These are phyloP conservation scores for Sambucus nigra DNA, from an alignment of 129 eudicot genomes.

Conservation along the genomic window DNA sequence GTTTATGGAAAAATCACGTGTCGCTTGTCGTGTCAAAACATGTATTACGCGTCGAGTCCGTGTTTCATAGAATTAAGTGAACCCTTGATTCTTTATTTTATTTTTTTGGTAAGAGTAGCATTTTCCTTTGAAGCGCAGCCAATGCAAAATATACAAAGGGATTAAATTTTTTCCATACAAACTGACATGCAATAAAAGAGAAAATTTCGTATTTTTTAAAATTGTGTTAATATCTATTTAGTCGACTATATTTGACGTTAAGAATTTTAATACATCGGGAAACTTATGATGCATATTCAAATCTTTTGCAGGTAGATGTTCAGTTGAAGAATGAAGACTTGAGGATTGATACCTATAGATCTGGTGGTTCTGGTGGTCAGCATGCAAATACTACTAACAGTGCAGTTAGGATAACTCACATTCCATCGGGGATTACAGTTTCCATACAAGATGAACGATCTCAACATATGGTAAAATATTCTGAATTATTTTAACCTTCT, in stretches of 20 bases:
- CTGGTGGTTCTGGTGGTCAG: slow-evolving; percentile 99
- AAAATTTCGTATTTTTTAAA: background rate
- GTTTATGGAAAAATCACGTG: too few species aligned
- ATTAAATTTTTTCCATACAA: too few species aligned
- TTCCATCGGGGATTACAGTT: slow-evolving; percentile 74
- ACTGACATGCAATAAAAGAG: too few species aligned
- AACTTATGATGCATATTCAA: slow-evolving; percentile 9
- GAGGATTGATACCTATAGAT: slow-evolving; percentile 84
- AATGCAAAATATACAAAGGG: too few species aligned
- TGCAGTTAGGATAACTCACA: slow-evolving; percentile 91
- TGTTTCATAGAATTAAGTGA: too few species aligned
- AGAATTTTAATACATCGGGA: background rate
- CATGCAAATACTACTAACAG: slow-evolving; percentile 95
- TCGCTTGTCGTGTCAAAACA: too few species aligned
- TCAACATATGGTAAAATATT: slow-evolving; percentile 84
- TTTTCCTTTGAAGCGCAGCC: too few species aligned
- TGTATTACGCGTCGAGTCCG: too few species aligned
- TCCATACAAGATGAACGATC: slow-evolving; percentile 95
- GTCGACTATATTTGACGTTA: background rate
- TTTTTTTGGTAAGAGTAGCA: too few species aligned
- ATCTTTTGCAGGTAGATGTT: slow-evolving; percentile 74
- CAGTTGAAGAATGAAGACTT: slow-evolving; percentile 76
- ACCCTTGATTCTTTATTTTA: too few species aligned
- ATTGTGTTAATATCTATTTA: background rate
- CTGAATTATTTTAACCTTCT: background rate